Percentiles rank a stretch among this genome's conserved stretches.
Evolutionary conservation across 2,329 filamentous ascomycete species (phyloP).

Genomic region (Fusarium anthophilum): DNA sequence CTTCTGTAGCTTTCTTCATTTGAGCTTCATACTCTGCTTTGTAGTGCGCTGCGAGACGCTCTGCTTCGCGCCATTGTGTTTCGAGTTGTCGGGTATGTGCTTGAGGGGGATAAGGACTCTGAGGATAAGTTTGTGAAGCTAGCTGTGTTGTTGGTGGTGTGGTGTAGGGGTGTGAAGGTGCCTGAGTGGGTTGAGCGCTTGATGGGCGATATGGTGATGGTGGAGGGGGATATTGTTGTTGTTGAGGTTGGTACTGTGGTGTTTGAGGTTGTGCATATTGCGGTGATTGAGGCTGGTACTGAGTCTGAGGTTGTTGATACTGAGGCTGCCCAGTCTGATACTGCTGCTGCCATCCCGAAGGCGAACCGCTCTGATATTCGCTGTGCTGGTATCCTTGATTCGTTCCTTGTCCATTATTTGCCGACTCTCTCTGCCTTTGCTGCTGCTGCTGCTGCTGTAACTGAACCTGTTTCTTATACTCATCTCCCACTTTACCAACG

Average conservation of each 20-base stretch:
- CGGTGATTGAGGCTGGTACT: neutral
- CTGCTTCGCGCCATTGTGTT: constrained; percentile 32
- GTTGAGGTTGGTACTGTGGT: constrained; percentile 5
- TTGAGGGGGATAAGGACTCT: neutral
- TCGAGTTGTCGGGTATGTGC: constrained; percentile 19
- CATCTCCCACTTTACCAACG: constrained; percentile 38
- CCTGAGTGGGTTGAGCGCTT: neutral
- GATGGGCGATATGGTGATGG: neutral
- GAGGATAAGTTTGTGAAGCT: neutral
- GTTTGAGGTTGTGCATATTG: constrained; percentile 5
- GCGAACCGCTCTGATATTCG: neutral
- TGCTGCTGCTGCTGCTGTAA: neutral
- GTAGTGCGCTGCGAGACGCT: constrained; percentile 35
- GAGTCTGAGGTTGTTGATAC: constrained; percentile 9
- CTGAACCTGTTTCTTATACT: constrained; percentile 30
- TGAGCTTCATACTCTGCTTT: constrained; percentile 28
- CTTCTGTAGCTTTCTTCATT: constrained; percentile 12
- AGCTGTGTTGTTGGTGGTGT: neutral
- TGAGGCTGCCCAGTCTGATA: neutral
- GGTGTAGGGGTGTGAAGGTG: neutral
- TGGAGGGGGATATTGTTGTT: constrained; percentile 7
- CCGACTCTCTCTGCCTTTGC: neutral
- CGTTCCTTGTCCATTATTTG: neutral
- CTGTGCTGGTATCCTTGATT: constrained; percentile 1
- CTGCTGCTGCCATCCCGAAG: constrained; percentile 12